Evolutionary conservation across 2,329 filamentous ascomycete genomes (phyloP).

Genomic region (Bipolaris zeicola): DNA sequence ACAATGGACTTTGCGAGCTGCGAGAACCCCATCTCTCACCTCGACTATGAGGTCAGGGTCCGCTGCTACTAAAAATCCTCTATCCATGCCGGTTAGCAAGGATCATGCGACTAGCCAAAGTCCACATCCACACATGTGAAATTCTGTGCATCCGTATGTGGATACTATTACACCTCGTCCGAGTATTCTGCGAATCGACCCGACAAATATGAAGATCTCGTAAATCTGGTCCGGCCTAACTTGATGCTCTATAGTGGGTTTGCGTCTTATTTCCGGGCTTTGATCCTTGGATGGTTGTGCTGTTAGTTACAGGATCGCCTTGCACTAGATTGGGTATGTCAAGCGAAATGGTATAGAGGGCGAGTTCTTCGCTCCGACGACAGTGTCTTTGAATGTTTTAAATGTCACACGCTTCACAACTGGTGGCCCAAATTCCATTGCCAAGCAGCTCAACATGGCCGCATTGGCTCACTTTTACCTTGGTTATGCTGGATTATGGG

Average conservation of each 20-base stretch:
- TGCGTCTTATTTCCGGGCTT: neutral
- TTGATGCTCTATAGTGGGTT: neutral
- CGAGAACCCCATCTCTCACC: neutral
- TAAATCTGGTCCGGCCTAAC: neutral
- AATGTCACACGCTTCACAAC: conserved; percentile 40
- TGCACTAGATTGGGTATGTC: neutral
- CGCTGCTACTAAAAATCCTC: neutral
- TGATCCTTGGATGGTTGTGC: neutral
- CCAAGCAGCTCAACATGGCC: conserved; percentile 47
- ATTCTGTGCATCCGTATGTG: neutral
- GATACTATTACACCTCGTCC: neutral
- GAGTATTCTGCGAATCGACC: neutral
- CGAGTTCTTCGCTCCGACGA: neutral
- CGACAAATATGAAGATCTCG: neutral
- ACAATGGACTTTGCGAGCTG: no score
- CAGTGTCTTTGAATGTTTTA: neutral
- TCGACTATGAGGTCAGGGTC: neutral
- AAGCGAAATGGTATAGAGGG: neutral
- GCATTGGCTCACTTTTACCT: conserved; percentile 45
- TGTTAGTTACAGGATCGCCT: no score
- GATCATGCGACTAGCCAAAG: neutral
- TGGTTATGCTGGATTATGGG: conserved; percentile 35
- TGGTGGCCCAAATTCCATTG: conserved; percentile 40
- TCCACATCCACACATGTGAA: neutral
- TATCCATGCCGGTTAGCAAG: neutral